phyloP scores from a whole-genome alignment of 2,329 filamentous ascomycete genomes.

The Leptographium procerum region DNA sequence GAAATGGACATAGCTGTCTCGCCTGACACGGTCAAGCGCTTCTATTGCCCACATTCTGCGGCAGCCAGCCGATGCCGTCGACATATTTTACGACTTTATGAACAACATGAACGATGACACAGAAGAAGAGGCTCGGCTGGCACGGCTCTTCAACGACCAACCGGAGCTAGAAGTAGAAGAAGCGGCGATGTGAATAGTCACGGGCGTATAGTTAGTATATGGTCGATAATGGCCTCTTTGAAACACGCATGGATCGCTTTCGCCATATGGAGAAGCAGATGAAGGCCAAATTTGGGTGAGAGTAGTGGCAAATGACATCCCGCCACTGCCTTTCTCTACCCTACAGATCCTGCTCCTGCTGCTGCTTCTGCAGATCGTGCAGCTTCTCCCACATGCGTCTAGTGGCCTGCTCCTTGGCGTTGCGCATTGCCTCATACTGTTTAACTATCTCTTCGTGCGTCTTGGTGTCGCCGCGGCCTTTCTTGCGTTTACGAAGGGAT shows the following conservation, averaged over 20 bases:
- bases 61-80: constrained; percentile 1
- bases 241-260: not conserved
- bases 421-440: no score
- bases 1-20: not conserved
- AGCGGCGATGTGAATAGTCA: not conserved
- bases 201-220: not conserved
- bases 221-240: not conserved
- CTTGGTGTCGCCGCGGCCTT: no score
- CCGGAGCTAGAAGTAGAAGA: not conserved
- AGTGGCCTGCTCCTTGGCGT: not conserved
- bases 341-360: not conserved
- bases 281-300: not conserved
- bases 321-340: not conserved
- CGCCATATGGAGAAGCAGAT: not conserved
- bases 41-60: constrained; percentile 2
- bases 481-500: no score
- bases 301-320: not conserved
- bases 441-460: no score
- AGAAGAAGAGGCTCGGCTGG: not conserved
- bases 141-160: not conserved
- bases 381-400: not conserved
- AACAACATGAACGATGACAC: not conserved
- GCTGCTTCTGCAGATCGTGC: not conserved
- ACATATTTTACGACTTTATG: constrained; percentile 1
- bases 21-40: not conserved